Percentiles rank a stretch among this genome's conserved stretches.
These are phyloP conservation scores for Apiospora koreana DNA, from an alignment of 2,329 filamentous ascomycete genomes.

Conservation along the genomic window DNA sequence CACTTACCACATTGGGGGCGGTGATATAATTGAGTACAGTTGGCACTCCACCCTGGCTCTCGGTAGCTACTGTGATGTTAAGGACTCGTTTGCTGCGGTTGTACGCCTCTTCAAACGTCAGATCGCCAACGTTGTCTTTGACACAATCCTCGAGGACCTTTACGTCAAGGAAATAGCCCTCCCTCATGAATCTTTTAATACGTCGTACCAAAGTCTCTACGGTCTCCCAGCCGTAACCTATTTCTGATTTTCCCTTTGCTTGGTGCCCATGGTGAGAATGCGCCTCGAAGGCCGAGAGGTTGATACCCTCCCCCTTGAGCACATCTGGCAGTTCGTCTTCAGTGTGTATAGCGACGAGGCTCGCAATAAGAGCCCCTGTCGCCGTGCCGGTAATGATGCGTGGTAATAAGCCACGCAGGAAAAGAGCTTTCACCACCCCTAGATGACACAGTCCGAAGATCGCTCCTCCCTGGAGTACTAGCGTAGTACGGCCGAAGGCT, in stretches of 20 bases:
- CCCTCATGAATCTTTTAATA: slow-evolving; percentile 66
- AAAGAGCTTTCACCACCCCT: slow-evolving; percentile 86
- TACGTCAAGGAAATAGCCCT: slow-evolving; percentile 84
- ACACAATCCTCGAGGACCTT: slow-evolving; percentile 82
- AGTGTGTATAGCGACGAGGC: slow-evolving; percentile 83
- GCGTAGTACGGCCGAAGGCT: slow-evolving; percentile 81
- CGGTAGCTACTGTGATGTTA: slow-evolving; percentile 87
- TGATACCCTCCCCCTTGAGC: slow-evolving; percentile 76
- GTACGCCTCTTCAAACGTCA: slow-evolving; percentile 94
- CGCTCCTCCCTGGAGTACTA: slow-evolving; percentile 86
- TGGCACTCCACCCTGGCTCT: slow-evolving; percentile 73
- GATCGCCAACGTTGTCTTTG: slow-evolving; percentile 78
- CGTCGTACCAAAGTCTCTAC: slow-evolving; percentile 68
- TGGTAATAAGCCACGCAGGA: slow-evolving; percentile 77
- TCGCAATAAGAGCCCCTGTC: slow-evolving; percentile 86
- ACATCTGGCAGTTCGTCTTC: slow-evolving; percentile 81
- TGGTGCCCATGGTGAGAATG: slow-evolving; percentile 34
- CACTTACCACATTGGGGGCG: slow-evolving; percentile 83
- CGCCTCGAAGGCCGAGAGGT: slow-evolving; percentile 74
- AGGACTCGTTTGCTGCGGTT: slow-evolving; percentile 80
- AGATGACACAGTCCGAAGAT: slow-evolving; percentile 91
- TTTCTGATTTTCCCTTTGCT: slow-evolving; percentile 35
- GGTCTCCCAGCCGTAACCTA: slow-evolving; percentile 54
- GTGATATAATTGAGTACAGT: slow-evolving; percentile 90
- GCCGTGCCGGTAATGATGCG: slow-evolving; percentile 90